A percentile compares a stretch with the other conserved stretches of the same genome.
Evolutionary conservation across 331 rosid species (phyloP).

Genomic region (Pyracantha coccinea): DNA sequence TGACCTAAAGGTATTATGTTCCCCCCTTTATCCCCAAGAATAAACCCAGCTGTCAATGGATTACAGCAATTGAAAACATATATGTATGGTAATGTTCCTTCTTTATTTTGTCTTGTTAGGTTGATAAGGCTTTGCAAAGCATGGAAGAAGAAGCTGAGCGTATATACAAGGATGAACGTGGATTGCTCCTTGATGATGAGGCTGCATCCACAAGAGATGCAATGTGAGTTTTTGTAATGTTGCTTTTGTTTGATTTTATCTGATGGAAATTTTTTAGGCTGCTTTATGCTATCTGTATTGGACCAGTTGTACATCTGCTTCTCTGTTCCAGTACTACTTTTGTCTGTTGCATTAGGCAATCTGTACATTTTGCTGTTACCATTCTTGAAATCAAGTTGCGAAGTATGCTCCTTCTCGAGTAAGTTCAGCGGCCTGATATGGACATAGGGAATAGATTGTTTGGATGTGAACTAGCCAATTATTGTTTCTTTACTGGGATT

Average conservation of each 20-base stretch:
- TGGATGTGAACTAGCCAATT: neutral
- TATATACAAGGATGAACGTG: slow-evolving; percentile 87
- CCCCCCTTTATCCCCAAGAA: no score
- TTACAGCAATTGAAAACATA: no score
- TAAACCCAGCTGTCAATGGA: no score
- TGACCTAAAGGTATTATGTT: no score
- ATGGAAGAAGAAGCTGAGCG: slow-evolving; percentile 92
- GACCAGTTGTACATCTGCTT: no score
- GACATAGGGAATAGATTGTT: neutral
- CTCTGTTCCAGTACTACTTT: neutral
- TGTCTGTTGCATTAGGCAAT: neutral
- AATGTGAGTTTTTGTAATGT: slow-evolving; percentile 48
- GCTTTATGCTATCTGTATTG: neutral
- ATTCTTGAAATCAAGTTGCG: neutral
- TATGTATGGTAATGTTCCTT: no score
- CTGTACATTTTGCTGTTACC: neutral
- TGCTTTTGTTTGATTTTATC: neutral
- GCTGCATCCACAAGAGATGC: slow-evolving; percentile 98
- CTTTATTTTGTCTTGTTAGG: slow-evolving; percentile 30
- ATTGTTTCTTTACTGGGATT: neutral
- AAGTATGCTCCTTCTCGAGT: neutral
- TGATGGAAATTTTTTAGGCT: neutral
- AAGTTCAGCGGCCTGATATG: neutral
- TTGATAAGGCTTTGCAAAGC: slow-evolving; percentile 84
- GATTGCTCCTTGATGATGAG: slow-evolving; percentile 79